Conservation (phyloP, 1,284 basidiomycete species). For the Cryptococcus deneoformans region DNA sequence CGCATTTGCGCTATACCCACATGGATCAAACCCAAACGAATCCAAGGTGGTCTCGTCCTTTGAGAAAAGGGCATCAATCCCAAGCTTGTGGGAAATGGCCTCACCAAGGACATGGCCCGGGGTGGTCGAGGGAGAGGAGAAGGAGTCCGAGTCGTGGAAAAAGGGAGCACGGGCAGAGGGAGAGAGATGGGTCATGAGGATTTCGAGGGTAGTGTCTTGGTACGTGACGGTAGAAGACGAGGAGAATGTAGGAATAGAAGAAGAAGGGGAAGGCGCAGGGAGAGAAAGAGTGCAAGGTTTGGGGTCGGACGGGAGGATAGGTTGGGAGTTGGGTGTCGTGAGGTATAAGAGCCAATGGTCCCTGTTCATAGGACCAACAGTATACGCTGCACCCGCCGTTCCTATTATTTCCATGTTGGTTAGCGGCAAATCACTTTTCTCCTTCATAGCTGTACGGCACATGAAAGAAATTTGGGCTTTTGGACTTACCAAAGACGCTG, state of each 20-base stretch:
- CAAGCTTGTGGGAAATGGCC: slow-evolving; percentile 68
- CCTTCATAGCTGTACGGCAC: neutral
- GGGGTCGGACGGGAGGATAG: slow-evolving; percentile 28
- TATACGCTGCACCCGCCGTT: slow-evolving; percentile 81
- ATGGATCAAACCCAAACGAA: slow-evolving; percentile 91
- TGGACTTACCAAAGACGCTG: slow-evolving; percentile 65
- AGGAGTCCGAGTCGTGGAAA: slow-evolving; percentile 55
- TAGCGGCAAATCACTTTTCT: neutral
- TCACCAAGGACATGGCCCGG: slow-evolving; percentile 62
- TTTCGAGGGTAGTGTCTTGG: slow-evolving; percentile 92
- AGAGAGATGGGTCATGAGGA: slow-evolving; percentile 95
- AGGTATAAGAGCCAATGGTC: slow-evolving; percentile 99
- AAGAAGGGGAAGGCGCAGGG: slow-evolving; percentile 8
- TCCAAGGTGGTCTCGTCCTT: slow-evolving; percentile 76
- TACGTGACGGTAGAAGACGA: slow-evolving; percentile 17
- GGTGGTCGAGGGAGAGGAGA: slow-evolving; percentile 13
- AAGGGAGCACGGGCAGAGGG: slow-evolving; percentile 72
- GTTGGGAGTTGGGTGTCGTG: slow-evolving; percentile 59
- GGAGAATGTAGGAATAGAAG: slow-evolving; percentile 2
- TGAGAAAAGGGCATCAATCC: slow-evolving; percentile 81
- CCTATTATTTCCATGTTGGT: slow-evolving; percentile 4
- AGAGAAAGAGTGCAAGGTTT: slow-evolving; percentile 15
- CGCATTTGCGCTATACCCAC: slow-evolving; percentile 96
- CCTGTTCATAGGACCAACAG: slow-evolving; percentile 95
- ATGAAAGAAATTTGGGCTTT: too few relatives aligned